These are phyloP conservation scores for Aphanomyces stellatus DNA, from an alignment of 352 stramenopile species.

Conservation along the genomic window DNA sequence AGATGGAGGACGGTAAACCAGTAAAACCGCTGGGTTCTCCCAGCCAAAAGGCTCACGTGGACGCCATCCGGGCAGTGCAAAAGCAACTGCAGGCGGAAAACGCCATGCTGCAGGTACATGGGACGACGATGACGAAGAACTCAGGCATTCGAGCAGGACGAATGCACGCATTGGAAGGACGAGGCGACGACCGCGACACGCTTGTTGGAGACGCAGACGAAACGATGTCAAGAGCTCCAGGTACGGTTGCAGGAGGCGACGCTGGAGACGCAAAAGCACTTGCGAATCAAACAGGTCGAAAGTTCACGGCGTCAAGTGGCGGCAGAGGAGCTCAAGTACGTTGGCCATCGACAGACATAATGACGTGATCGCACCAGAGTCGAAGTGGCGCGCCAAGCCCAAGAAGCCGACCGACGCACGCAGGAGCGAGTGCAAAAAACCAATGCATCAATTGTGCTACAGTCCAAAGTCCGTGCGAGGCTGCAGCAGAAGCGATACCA, in stretches of 20 bases:
- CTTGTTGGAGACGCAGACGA: too few species aligned
- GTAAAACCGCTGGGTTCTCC: too few species aligned
- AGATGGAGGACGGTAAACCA: too few species aligned
- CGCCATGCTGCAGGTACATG: too few species aligned
- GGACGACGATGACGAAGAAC: too few species aligned
- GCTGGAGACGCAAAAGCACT: too few species aligned
- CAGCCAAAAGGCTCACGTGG: not conserved
- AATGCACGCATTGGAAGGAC: too few species aligned
- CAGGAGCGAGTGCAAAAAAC: constrained; percentile 26
- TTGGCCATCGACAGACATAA: not conserved
- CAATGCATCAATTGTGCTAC: constrained; percentile 47
- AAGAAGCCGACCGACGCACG: constrained; percentile 33
- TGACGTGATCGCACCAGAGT: not conserved
- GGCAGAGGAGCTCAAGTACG: not conserved
- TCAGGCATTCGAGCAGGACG: too few species aligned
- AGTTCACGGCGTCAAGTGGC: not conserved
- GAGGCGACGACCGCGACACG: too few species aligned
- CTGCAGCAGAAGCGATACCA: constrained; percentile 58
- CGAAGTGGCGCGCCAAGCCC: constrained; percentile 26
- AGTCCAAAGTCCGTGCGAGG: constrained; percentile 42
- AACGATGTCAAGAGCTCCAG: too few species aligned
- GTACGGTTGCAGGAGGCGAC: too few species aligned
- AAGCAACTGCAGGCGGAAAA: not conserved
- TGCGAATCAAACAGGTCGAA: too few species aligned
- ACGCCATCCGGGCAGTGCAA: not conserved